phyloP scores from a whole-genome alignment of 208 protist genomes.

The Wallacemonas sp. region DNA sequence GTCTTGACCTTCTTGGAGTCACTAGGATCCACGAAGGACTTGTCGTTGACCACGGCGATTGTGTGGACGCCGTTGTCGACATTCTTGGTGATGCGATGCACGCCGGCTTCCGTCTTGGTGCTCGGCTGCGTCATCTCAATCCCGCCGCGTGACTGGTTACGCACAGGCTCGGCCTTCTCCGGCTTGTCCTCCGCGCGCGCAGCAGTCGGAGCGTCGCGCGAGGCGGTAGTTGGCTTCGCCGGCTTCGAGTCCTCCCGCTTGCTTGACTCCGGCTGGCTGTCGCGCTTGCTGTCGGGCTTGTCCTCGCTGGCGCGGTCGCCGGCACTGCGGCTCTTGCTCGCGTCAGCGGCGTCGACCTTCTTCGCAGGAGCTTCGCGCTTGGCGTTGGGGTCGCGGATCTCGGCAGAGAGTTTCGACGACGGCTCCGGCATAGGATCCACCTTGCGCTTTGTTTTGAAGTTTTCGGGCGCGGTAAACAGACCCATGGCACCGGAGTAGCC shows the following conservation, averaged over 20 bases:
- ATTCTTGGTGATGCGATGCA: constrained; percentile 31
- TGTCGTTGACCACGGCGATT: constrained; percentile 21
- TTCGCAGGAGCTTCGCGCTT: not conserved
- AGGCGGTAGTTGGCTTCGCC: no score
- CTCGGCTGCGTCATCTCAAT: not conserved
- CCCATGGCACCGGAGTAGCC: constrained; percentile 26
- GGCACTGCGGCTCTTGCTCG: not conserved
- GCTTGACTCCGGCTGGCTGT: no score
- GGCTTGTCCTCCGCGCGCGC: not conserved
- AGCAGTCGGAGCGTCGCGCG: no score
- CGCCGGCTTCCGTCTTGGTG: constrained; percentile 1
- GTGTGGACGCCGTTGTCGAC: constrained; percentile 39
- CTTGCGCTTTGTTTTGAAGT: constrained; percentile 12
- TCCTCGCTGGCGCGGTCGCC: not conserved
- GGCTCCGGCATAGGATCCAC: constrained; percentile 27
- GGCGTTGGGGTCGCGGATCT: not conserved
- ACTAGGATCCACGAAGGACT: constrained; percentile 16
- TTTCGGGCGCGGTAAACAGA: constrained; percentile 29
- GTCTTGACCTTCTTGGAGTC: constrained; percentile 20
- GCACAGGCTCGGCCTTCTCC: not conserved
- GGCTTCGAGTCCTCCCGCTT: no score
- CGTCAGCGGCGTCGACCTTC: constrained; percentile 12
- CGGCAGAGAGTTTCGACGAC: constrained; percentile 13
- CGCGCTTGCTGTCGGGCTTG: not conserved
- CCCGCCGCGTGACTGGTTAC: not conserved